These are phyloP conservation scores for Blumeria hordei DNA, from an alignment of 2,329 filamentous ascomycete genomes.

Conservation along the genomic window DNA sequence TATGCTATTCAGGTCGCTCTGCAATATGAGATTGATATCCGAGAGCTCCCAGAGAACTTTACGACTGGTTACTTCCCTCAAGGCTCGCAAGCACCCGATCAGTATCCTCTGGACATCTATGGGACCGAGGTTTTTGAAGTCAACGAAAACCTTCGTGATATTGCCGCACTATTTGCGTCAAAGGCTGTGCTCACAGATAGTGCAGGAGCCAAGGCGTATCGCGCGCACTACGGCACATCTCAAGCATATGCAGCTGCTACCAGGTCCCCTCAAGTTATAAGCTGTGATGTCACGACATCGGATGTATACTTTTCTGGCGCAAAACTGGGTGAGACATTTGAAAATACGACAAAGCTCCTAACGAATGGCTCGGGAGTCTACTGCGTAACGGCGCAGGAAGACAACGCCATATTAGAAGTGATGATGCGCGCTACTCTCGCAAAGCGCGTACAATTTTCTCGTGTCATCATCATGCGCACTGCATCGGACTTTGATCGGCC, in stretches of 20 bases:
- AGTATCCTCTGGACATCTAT: slow-evolving; percentile 35
- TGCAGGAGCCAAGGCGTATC: slow-evolving; percentile 24
- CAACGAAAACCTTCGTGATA: slow-evolving; percentile 30
- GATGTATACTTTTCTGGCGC: slow-evolving; percentile 48
- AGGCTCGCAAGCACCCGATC: slow-evolving; percentile 26
- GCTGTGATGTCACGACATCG: slow-evolving; percentile 43
- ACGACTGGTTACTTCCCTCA: slow-evolving; percentile 45
- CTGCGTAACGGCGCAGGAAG: slow-evolving; percentile 50
- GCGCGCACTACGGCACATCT: slow-evolving; percentile 26
- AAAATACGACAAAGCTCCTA: slow-evolving; percentile 34
- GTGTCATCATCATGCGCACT: slow-evolving; percentile 44
- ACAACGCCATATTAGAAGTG: slow-evolving; percentile 43
- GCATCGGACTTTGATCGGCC: slow-evolving; percentile 50
- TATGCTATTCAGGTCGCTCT: slow-evolving; percentile 52
- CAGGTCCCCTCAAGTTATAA: slow-evolving; percentile 27
- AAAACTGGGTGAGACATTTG: slow-evolving; percentile 36
- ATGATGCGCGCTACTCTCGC: slow-evolving; percentile 32
- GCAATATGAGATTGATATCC: slow-evolving; percentile 50
- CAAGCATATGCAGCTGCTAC: slow-evolving; percentile 20
- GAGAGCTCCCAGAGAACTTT: slow-evolving; percentile 41
- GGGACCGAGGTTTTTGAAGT: slow-evolving; percentile 49
- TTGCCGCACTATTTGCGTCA: slow-evolving; percentile 25
- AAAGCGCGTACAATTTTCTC: slow-evolving; percentile 36
- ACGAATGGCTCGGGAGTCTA: slow-evolving; percentile 45
- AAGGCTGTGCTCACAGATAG: slow-evolving; percentile 28